Conservation (phyloP, 208 protist species). For the Wallacemonas sp. region DNA sequence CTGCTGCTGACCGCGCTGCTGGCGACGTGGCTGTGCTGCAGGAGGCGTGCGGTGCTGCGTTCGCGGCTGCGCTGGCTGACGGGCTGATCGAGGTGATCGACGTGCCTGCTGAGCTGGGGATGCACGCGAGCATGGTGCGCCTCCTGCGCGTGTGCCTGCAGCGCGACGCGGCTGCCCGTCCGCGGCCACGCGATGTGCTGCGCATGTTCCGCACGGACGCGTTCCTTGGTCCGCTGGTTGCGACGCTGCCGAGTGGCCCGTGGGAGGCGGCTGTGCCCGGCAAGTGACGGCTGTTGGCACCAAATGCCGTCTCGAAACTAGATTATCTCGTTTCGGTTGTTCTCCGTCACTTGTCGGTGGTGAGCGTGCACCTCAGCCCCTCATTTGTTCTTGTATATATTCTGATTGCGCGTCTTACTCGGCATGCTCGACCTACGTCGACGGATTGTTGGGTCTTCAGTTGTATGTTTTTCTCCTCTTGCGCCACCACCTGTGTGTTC, state of each 20-base stretch:
- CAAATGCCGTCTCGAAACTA: background rate
- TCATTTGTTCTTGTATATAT: background rate
- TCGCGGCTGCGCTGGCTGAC: constrained; percentile 23
- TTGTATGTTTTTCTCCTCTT: too few relatives aligned
- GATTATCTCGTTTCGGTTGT: too few relatives aligned
- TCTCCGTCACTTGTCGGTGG: background rate
- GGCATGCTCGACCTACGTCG: too few relatives aligned
- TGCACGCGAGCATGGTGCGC: background rate
- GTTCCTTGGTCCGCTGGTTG: background rate
- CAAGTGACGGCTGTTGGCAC: background rate
- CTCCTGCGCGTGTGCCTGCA: constrained; percentile 26
- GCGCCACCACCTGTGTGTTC: too few relatives aligned
- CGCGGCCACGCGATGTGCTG: constrained; percentile 15
- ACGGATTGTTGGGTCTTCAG: too few relatives aligned
- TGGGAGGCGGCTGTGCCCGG: constrained; percentile 7
- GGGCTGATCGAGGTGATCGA: constrained; percentile 13
- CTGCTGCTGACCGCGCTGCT: constrained; percentile 7
- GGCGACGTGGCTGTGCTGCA: constrained; percentile 17
- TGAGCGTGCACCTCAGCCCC: background rate
- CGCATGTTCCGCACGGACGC: constrained; percentile 10
- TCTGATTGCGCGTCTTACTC: too few relatives aligned
- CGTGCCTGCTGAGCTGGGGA: background rate
- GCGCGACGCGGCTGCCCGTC: constrained; percentile 12
- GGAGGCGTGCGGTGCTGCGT: constrained; percentile 11
- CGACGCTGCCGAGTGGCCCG: constrained; percentile 8